Base-by-base conservation (phyloP, 2,329 filamentous ascomycete genomes). In the Penicillium carneum region DNA sequence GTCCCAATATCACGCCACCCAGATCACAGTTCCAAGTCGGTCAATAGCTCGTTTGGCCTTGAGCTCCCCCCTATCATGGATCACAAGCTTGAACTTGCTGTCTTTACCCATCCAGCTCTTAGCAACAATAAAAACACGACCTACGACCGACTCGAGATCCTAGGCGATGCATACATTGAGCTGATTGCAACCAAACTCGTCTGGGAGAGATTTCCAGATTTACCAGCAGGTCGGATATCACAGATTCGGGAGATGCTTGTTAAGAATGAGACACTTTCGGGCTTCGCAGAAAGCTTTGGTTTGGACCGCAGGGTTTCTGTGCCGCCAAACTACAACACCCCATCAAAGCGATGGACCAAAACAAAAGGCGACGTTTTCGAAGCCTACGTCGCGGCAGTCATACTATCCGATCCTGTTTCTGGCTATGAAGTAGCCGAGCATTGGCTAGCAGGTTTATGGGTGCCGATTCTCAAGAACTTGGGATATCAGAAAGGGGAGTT, bases 341-440 rank as follows among this genome's bases (percentile, higher is more conserved):
- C 84, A 71, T 58, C 77, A 72, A 72, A 88, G 84, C 73, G 84
- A 84, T 83, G 85, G 62, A 84, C 81, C 14, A 97, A 97, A 76
- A 87, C 92, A 10, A 83, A 90, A 58, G 93, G 89, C 9, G 94
- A 98, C 73, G 84, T 97, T 18, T 96, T 97, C 70, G 94, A 98
- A 75, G 90, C 94, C 0, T 97, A 96, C 69, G 86, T 96, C 16
- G 93, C 90, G 9, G 93, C 90, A 3, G 79, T 93, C 6, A 84
- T 96, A 36, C 79, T 92, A 2, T 88, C 89, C 0, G 86, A 92
- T 69, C 83, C 87, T 0, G 76, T 80, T 3, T 74, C 86, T 48
- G 93, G 93, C 0, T 84, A 90, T 48, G 64, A 76, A 8, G 83
- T 82, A 1, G 88, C 85, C 1, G 84, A 89, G 53, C 74, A 83